Percentiles rank a stretch among this genome's conserved stretches.
Evolutionary conservation across 805 yeast species (phyloP).

Genomic region (Yarrowia sp.): DNA sequence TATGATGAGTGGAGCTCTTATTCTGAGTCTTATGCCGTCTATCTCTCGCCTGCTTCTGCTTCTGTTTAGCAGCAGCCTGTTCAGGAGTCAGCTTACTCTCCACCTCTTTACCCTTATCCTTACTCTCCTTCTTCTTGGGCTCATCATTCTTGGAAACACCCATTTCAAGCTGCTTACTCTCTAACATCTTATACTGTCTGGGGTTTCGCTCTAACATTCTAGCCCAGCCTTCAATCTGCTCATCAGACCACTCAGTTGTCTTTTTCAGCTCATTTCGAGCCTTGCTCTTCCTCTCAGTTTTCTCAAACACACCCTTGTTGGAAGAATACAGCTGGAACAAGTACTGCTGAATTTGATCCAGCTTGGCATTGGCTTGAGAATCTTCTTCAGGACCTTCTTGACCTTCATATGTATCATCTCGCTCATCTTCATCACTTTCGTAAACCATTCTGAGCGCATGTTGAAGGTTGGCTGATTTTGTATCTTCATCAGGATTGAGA

Average conservation of each 20-base stretch:
- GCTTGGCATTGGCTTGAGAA: constrained; percentile 36
- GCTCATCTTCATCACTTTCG: constrained; percentile 79
- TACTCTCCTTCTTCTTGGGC: background rate
- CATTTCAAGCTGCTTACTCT: constrained; percentile 9
- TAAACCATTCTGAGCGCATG: constrained; percentile 50
- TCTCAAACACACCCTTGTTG: constrained; percentile 50
- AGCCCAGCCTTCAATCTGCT: constrained; percentile 93
- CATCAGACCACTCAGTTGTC: constrained; percentile 73
- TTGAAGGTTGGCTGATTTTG: constrained; percentile 28
- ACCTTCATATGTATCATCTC: constrained; percentile 57
- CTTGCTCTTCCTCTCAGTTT: constrained; percentile 50
- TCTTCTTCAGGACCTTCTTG: constrained; percentile 37
- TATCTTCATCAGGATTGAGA: constrained; percentile 29
- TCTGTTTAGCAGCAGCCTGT: constrained; percentile 13
- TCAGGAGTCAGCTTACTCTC: constrained; percentile 3
- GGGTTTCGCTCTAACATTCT: constrained; percentile 69
- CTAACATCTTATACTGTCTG: constrained; percentile 39
- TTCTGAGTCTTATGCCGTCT: constrained; percentile 23
- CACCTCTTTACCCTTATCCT: background rate
- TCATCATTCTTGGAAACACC: constrained; percentile 7
- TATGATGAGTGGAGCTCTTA: constrained; percentile 24
- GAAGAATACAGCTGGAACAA: constrained; percentile 57
- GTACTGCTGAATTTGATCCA: constrained; percentile 51
- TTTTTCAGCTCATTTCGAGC: constrained; percentile 52
- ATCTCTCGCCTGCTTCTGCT: constrained; percentile 19